A percentile compares a stretch with the other conserved stretches of the same genome.
Evolutionary conservation across 108 stramenopile species (phyloP).

Genomic region (Nitzschia inconspicua): DNA sequence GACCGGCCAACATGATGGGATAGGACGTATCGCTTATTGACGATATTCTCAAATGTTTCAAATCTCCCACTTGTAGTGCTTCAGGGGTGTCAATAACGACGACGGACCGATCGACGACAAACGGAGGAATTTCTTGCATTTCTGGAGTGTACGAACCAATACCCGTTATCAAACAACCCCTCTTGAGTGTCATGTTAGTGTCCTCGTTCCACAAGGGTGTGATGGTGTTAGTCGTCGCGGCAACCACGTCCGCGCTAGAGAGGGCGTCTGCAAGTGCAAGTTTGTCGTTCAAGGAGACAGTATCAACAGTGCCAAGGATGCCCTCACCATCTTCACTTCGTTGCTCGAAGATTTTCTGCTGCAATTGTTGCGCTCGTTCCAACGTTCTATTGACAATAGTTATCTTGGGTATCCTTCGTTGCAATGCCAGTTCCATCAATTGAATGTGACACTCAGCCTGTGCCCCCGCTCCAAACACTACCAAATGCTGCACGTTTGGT

Average conservation of each 20-base stretch:
- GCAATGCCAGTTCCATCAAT: slow-evolving; percentile 44
- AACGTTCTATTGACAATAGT: slow-evolving; percentile 68
- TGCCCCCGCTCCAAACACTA: slow-evolving; percentile 78
- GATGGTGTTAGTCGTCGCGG: slow-evolving; percentile 61
- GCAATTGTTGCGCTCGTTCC: slow-evolving; percentile 49
- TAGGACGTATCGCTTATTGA: slow-evolving; percentile 10
- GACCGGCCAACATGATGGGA: slow-evolving; percentile 50
- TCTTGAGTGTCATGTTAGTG: slow-evolving; percentile 31
- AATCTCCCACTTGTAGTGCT: slow-evolving; percentile 75
- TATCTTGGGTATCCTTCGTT: slow-evolving; percentile 37
- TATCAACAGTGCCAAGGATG: not conserved
- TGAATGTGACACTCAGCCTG: slow-evolving; percentile 76
- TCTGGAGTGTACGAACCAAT: slow-evolving; percentile 72
- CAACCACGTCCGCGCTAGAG: slow-evolving; percentile 58
- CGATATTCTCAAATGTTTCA: slow-evolving; percentile 57
- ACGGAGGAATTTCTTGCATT: slow-evolving; percentile 66
- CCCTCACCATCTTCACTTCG: too few relatives aligned
- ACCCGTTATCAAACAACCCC: slow-evolving; percentile 66
- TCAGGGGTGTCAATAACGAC: slow-evolving; percentile 70
- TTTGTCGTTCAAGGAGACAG: slow-evolving; percentile 27
- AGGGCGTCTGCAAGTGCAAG: slow-evolving; percentile 33
- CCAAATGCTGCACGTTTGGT: slow-evolving; percentile 35
- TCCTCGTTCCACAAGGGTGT: slow-evolving; percentile 57
- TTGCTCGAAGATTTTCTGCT: slow-evolving; percentile 11
- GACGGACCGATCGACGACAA: slow-evolving; percentile 28